Base-by-base conservation (phyloP, 371 early-diverging fungal genomes). In the Fennellomyces sp. region DNA sequence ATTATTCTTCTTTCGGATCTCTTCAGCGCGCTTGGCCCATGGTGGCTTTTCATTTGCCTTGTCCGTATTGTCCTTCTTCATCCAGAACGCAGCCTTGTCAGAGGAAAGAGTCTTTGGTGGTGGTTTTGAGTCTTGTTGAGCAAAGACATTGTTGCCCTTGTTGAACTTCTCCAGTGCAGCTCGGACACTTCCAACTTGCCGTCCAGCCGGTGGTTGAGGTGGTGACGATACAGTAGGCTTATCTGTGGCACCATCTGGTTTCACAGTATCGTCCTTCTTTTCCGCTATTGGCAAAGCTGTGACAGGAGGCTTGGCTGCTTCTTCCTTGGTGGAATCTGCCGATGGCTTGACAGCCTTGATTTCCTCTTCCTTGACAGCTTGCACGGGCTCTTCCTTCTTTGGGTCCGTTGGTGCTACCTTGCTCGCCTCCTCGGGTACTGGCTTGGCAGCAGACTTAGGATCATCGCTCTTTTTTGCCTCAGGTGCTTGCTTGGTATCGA, bases 101-200 rank as follows among this genome's bases (percentile, higher is more conserved):
- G 51, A 31, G 11, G 51, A 51, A 7, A 31, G 10, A 12, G 51
- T 31, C 12, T 17, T 31, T 10, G 29, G 19, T 51, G 51, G 28
- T 28, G 23, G 2, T n/a, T n/a, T n/a, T n/a, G n/a, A n/a, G 36
- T 36, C 51, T 28, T 50, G 31, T 50, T 50, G 7, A 19, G 29
- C 30, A 21, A 33, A 28, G 10, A 31, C 36, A 36, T 45, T 45
- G 21, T 45, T 45, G n/a, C 31, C 53, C 1, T 35, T 17, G 12
- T 36, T 53, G 53, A 53, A 53, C 13, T 35, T 53, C 17, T 33
- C 53, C 2, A 53, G 38, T 21, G 38, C 53, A 8, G 53, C 53
- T 38, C 23, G 31, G 53, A 53, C 53, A 36, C 53, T 53, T 0
- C 38, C 33, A 10, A 27, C 19, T 35, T 31, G 53, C 53, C 26